These are phyloP conservation scores for Pseudoneurospora amorphoporcata DNA, from an alignment of 495 filamentous ascomycete species.

Conservation along the genomic window DNA sequence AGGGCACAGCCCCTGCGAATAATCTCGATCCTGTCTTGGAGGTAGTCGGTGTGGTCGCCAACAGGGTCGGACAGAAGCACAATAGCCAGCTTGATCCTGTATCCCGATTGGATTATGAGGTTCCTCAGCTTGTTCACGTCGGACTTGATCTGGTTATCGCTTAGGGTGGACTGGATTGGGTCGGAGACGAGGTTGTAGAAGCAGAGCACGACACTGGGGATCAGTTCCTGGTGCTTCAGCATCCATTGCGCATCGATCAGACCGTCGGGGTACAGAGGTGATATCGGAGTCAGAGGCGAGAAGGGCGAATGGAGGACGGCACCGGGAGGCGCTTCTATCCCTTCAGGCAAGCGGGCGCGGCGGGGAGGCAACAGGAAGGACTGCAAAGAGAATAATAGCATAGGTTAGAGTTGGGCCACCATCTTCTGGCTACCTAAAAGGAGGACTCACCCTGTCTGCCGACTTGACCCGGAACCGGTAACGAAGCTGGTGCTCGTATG, in stretches of 20 bases:
- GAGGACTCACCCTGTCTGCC: constrained; percentile 61
- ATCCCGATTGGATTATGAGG: constrained; percentile 53
- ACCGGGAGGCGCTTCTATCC: constrained; percentile 32
- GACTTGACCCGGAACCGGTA: constrained; percentile 55
- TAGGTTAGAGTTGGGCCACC: neutral
- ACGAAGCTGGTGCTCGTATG: constrained; percentile 30
- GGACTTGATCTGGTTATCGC: constrained; percentile 80
- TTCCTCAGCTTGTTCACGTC: constrained; percentile 71
- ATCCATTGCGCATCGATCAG: constrained; percentile 73
- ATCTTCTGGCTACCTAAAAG: neutral
- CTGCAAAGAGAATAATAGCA: constrained; percentile 15
- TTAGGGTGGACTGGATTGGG: constrained; percentile 53
- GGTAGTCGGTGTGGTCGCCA: constrained; percentile 43
- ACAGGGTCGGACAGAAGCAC: constrained; percentile 65
- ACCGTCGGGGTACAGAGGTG: constrained; percentile 77
- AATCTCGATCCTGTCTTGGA: constrained; percentile 57
- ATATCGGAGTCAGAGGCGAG: constrained; percentile 73
- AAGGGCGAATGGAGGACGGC: constrained; percentile 71
- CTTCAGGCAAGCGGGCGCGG: constrained; percentile 38
- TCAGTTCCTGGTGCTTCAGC: constrained; percentile 68
- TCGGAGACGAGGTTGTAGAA: constrained; percentile 64
- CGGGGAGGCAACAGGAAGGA: constrained; percentile 40
- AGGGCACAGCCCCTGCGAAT: constrained; percentile 70
- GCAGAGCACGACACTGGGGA: constrained; percentile 71
- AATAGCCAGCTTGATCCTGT: constrained; percentile 64